Conservation (phyloP, 2,329 filamentous ascomycete genomes). For the Arthrinium puccinioides region DNA sequence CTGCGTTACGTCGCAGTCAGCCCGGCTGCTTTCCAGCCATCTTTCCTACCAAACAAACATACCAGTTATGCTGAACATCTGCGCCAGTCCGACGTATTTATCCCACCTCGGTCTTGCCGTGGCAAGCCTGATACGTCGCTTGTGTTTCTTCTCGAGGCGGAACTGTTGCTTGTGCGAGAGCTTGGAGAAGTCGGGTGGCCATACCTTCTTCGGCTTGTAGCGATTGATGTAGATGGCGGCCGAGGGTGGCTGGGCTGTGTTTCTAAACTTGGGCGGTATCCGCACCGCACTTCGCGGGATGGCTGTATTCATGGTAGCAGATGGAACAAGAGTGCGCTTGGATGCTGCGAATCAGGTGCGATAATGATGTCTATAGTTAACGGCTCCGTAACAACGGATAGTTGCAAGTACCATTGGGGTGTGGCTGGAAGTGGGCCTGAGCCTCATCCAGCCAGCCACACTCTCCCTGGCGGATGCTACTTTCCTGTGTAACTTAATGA, state of each 20-base stretch:
- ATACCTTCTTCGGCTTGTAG: constrained; percentile 62
- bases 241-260: constrained; percentile 7
- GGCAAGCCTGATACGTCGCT: constrained; percentile 51
- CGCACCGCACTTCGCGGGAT: constrained; percentile 32
- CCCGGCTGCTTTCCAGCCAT: neutral
- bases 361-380: too few relatives aligned
- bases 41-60: constrained; percentile 23
- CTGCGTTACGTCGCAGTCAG: constrained; percentile 19
- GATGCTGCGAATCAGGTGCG: neutral
- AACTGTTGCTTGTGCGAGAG: constrained; percentile 68
- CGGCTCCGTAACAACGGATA: too few relatives aligned
- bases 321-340: neutral
- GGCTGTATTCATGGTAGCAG: constrained; percentile 36
- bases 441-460: too few relatives aligned
- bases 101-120: constrained; percentile 22
- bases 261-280: constrained; percentile 15
- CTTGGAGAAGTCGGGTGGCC: constrained; percentile 70
- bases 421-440: too few relatives aligned
- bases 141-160: constrained; percentile 71
- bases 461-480: too few relatives aligned
- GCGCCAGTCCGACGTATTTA: constrained; percentile 48
- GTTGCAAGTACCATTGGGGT: too few relatives aligned
- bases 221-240: constrained; percentile 42
- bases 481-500: too few relatives aligned
- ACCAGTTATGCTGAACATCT: constrained; percentile 54